These are phyloP conservation scores for Acrocalymma vagum DNA, from an alignment of 2,329 filamentous ascomycete species.

Conservation along the genomic window DNA sequence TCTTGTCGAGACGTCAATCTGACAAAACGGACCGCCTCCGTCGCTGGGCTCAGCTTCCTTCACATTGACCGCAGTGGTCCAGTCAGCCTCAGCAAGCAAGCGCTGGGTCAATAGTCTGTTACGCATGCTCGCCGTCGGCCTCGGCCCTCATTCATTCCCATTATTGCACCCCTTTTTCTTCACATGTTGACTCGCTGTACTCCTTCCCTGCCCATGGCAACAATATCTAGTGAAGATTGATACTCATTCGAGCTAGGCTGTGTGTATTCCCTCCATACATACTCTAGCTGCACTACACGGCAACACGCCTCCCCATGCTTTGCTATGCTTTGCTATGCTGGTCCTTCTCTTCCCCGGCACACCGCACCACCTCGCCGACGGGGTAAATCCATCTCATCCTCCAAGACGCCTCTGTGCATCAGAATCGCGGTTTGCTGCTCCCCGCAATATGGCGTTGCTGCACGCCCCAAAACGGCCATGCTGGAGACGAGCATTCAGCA, in stretches of 20 bases:
- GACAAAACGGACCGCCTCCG: constrained; percentile 14
- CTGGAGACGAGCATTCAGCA: constrained; percentile 26
- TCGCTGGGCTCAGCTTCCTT: constrained; percentile 7
- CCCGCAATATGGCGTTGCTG: constrained; percentile 37
- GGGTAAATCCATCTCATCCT: constrained; percentile 14
- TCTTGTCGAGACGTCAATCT: constrained; percentile 16
- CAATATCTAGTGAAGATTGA: no score
- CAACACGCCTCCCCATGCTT: no score
- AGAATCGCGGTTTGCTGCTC: constrained; percentile 19
- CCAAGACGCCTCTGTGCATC: constrained; percentile 11
- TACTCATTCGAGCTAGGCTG: no score
- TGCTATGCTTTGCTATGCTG: no score
- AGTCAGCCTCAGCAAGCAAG: no score
- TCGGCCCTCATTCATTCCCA: constrained; percentile 6
- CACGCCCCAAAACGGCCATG: constrained; percentile 19
- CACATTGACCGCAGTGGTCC: constrained; percentile 1
- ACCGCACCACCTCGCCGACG: constrained; percentile 20
- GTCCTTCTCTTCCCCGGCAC: no score
- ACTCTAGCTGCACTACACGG: no score
- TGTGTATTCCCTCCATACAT: no score
- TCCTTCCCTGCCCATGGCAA: no score
- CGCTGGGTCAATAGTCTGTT: no score
- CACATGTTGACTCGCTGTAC: no score
- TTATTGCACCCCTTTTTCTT: constrained; percentile 20
- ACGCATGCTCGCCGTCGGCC: constrained; percentile 28